These are phyloP conservation scores for Austropuccinia psidii DNA, from an alignment of 1,284 basidiomycete species.

Conservation along the genomic window DNA sequence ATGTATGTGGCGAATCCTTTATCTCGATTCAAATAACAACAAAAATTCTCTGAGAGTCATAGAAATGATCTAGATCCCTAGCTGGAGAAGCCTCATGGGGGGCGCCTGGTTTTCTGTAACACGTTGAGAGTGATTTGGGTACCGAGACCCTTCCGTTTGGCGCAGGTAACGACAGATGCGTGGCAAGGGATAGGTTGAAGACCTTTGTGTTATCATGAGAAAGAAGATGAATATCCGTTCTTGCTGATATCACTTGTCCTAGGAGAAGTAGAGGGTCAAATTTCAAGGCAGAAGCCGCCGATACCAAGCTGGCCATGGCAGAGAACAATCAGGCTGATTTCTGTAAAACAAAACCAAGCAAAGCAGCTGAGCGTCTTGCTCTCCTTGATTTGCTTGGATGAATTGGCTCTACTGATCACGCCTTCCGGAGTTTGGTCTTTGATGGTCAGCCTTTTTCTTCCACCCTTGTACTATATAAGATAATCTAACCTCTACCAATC, in stretches of 20 bases:
- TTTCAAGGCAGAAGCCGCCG: background rate
- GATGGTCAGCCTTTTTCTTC: conserved; percentile 21
- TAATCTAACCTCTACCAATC: background rate
- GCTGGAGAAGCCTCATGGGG: conserved; percentile 54
- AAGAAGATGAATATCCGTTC: conserved; percentile 39
- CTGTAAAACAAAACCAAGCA: too few species aligned
- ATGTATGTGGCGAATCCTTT: conserved; percentile 72
- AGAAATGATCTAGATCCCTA: conserved; percentile 57
- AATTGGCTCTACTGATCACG: conserved; percentile 24
- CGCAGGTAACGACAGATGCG: conserved; percentile 37
- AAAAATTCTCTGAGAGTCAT: conserved; percentile 67
- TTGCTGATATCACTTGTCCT: conserved; percentile 37
- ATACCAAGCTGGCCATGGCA: background rate
- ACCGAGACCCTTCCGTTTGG: background rate
- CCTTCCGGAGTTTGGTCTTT: conserved; percentile 33
- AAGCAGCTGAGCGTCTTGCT: too few species aligned
- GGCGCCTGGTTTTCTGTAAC: conserved; percentile 32
- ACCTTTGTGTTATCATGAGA: conserved; percentile 31
- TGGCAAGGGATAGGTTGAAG: conserved; percentile 18
- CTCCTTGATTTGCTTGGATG: background rate
- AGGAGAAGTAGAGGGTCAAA: conserved; percentile 40
- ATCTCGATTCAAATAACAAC: conserved; percentile 68
- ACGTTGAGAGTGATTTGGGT: conserved; percentile 16
- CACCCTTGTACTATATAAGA: too few species aligned
- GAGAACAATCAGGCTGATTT: too few species aligned